phyloP scores from a whole-genome alignment of 768 basidiomycete genomes.

The Termitomyces sp. region DNA sequence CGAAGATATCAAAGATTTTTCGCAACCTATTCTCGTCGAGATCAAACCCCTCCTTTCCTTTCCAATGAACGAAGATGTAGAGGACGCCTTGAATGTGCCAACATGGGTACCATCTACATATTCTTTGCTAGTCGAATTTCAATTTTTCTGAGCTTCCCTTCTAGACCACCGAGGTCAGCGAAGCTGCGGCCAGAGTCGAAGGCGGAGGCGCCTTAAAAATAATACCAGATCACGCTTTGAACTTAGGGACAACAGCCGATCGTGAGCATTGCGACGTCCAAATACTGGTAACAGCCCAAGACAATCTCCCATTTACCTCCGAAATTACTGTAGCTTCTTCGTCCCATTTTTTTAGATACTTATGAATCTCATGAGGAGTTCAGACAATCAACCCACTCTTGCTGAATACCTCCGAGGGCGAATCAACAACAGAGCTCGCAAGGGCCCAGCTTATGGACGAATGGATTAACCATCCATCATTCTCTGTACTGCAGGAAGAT shows the following conservation, averaged over 20 bases:
- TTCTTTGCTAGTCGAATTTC: neutral
- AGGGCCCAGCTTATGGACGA: neutral
- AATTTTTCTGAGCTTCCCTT: neutral
- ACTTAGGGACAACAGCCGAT: neutral
- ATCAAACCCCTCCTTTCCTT: conserved; percentile 1
- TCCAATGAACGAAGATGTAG: neutral
- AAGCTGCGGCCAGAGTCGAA: no score
- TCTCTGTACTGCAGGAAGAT: neutral
- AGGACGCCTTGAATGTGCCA: neutral
- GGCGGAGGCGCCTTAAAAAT: no score
- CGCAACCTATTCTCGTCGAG: neutral
- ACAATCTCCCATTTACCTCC: neutral
- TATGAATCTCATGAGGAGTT: neutral
- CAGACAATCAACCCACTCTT: neutral
- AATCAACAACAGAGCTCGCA: neutral
- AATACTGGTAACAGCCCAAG: neutral
- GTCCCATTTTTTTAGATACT: neutral
- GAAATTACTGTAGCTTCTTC: neutral
- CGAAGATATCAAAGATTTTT: neutral
- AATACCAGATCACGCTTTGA: neutral
- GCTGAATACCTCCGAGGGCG: neutral
- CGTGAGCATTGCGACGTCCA: neutral
- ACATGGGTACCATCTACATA: neutral
- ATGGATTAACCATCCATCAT: neutral
- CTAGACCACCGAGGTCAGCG: neutral